Conservation (phyloP, 108 stramenopile genomes). For the Heterococcus sp. region DNA sequence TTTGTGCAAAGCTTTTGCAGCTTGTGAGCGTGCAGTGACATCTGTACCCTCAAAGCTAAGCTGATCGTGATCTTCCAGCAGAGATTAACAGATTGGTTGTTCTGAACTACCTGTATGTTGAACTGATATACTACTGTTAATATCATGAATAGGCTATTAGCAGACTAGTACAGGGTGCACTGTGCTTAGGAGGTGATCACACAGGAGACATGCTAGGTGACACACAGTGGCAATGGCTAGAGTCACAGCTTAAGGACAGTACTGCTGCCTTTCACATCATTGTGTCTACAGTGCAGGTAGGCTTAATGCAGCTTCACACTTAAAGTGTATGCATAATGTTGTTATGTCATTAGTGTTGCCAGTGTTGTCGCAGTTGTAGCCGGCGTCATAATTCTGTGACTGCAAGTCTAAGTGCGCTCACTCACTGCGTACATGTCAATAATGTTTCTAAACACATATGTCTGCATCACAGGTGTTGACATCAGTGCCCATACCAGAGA, state of each 20-base stretch:
- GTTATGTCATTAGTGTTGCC: too few relatives aligned
- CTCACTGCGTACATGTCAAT: too few relatives aligned
- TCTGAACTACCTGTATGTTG: too few relatives aligned
- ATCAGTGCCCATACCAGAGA: conserved; percentile 50
- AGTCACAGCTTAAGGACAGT: conserved; percentile 16
- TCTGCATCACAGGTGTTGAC: conserved; percentile 38
- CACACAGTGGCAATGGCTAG: conserved; percentile 55
- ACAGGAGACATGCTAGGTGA: conserved; percentile 45
- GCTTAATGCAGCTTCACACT: neutral
- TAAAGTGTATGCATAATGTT: neutral
- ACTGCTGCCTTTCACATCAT: conserved; percentile 47
- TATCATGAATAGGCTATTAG: neutral
- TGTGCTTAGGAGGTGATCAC: conserved; percentile 43
- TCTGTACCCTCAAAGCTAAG: too few relatives aligned
- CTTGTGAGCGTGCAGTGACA: too few relatives aligned
- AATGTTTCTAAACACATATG: neutral
- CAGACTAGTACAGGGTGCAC: neutral
- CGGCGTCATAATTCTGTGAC: too few relatives aligned
- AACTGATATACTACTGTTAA: neutral
- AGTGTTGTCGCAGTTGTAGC: too few relatives aligned
- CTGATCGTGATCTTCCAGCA: too few relatives aligned
- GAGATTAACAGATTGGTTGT: too few relatives aligned
- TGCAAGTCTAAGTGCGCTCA: too few relatives aligned
- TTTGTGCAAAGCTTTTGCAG: too few relatives aligned
- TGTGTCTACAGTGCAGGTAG: conserved; percentile 48